phyloP scores from a whole-genome alignment of 2,329 filamentous ascomycete species.

The Aspergillus glaucus region DNA sequence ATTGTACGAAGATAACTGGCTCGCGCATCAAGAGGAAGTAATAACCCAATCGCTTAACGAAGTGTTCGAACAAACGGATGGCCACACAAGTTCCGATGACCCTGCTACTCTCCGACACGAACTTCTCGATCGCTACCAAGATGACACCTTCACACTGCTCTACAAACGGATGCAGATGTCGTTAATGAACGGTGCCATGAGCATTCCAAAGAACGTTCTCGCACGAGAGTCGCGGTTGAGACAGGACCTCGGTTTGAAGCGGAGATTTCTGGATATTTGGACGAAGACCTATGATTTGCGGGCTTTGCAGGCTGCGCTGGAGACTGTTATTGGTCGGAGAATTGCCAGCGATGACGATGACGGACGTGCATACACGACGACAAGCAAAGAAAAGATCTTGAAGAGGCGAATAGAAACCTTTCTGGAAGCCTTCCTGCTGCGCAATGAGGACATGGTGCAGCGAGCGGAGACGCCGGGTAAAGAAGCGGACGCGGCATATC shows the following conservation, averaged over 20 bases:
- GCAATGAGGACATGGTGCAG: conserved; percentile 48
- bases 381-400: conserved; percentile 20
- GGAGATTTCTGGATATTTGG: conserved; percentile 53
- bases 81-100: conserved; percentile 14
- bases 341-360: conserved; percentile 23
- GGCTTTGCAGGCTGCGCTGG: conserved; percentile 47
- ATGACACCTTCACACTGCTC: conserved; percentile 44
- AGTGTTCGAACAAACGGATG: conserved; percentile 41
- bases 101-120: conserved; percentile 37
- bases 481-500: conserved; percentile 44
- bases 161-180: conserved; percentile 55
- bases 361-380: neutral
- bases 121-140: conserved; percentile 51
- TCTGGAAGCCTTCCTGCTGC: conserved; percentile 52
- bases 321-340: conserved; percentile 54
- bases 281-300: conserved; percentile 51
- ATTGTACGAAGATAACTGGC: conserved; percentile 59
- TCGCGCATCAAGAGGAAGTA: conserved; percentile 55
- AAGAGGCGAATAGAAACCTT: conserved; percentile 46
- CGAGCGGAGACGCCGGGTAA: conserved; percentile 14
- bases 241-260: conserved; percentile 53
- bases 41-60: conserved; percentile 56
- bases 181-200: conserved; percentile 51
- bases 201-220: conserved; percentile 48
- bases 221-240: conserved; percentile 42